Evolutionary conservation across 2,329 filamentous ascomycete species (phyloP).

Genomic region (Lasiodiplodia sp.): DNA sequence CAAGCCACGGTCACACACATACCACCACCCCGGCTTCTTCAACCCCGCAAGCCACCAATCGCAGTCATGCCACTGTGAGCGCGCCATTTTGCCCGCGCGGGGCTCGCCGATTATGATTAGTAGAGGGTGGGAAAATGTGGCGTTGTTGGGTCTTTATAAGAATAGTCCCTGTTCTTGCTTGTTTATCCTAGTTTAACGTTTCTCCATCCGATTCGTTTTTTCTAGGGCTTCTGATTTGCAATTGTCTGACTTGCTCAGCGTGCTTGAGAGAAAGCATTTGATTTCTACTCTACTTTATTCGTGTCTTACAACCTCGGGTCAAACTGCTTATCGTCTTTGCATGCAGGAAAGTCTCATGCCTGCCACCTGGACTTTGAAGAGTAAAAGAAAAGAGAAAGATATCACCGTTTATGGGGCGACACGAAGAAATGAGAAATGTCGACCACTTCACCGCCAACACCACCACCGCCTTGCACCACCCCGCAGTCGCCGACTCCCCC

Average conservation of each 20-base stretch:
- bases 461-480: not conserved
- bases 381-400: not conserved
- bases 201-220: no score
- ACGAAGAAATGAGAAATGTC: not conserved
- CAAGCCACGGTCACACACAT: slow-evolving; percentile 16
- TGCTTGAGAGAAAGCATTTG: no score
- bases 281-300: no score
- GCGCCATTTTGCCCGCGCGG: not conserved
- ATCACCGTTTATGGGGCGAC: not conserved
- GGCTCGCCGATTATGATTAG: not conserved
- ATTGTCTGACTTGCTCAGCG: no score
- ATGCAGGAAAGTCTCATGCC: not conserved
- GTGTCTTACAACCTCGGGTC: no score
- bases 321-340: no score
- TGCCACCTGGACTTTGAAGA: not conserved
- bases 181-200: not conserved
- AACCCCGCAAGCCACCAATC: not conserved
- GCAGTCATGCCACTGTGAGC: not conserved
- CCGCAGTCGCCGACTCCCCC: not conserved
- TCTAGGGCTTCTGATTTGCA: no score
- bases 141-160: not conserved
- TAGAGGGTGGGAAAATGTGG: not conserved
- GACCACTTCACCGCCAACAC: not conserved
- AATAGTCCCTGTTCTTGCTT: not conserved
- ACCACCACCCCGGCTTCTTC: no score